Base-by-base conservation (phyloP, 257 asterid species). In the Ballota nigra region DNA sequence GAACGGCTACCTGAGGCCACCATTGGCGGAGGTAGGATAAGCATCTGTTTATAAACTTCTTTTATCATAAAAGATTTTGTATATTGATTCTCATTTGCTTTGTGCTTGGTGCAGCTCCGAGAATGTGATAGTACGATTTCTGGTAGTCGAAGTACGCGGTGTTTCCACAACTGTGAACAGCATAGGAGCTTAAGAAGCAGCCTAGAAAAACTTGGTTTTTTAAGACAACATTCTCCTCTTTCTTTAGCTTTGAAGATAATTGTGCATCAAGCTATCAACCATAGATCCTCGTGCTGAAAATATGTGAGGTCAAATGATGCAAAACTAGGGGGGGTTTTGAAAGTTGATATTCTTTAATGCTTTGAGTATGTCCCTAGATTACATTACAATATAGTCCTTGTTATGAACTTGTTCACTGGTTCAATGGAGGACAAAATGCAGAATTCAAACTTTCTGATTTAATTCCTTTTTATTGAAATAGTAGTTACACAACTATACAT, bases 1-100 rank as follows among this genome's bases (percentile, higher is more conserved):
- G 98, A 94, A 77, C 88, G 98, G 68, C 78, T 94, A 75, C 99
- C 98, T 4, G 97, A 94, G 77, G 99, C 98, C 34, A 91, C 98
- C 56, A 80, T 94, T 9, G 98, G 98, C 9, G 97, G 96, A 83
- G 98, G 97, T 94, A 82, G 31, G 65, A 62, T 59, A 12, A 64
- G 36, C 22, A 16, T 71, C 60, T 19, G 10, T 63, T 70, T 40
- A 11, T 22, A 5, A 11, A 36, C 68, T 51, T 3, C 43, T 18
- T 18, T 28, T 36, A 8, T 38, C 62, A 7, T 15, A 1, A 40
- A 78, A 26, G 26, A 20, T 62, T 55, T 16, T 20, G 11, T 18
- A 16, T 15, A 40, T 66, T 43, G 45, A 47, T 68, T 60, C 16
- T 36, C 62, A 43, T 61, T 49, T 33, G 6, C 20, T 28, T 20